Conservation (phyloP, 345 rosid genomes). For the Kernera saxatilis region DNA sequence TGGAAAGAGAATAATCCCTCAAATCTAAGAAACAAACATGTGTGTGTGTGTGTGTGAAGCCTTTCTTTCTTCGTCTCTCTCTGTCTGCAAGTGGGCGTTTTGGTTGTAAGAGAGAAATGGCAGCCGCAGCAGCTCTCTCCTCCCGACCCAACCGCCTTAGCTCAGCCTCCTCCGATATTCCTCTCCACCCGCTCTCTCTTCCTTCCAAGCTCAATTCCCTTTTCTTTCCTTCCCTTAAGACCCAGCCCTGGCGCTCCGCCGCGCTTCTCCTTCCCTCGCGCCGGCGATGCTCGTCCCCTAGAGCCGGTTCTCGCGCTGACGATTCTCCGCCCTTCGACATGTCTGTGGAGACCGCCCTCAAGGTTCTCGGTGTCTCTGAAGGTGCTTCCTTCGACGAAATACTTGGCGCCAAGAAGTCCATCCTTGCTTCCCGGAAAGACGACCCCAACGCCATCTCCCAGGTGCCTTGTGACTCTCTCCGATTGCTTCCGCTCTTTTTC, state of each 20-base stretch:
- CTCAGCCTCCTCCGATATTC: constrained; percentile 38
- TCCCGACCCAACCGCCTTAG: constrained; percentile 59
- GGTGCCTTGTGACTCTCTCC: too few relatives aligned
- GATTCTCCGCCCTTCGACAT: constrained; percentile 92
- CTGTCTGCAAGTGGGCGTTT: too few relatives aligned
- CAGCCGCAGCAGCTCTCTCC: constrained; percentile 75
- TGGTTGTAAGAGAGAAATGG: constrained; percentile 49
- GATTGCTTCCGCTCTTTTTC: too few relatives aligned
- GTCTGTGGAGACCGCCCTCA: constrained; percentile 94
- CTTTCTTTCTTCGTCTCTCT: too few relatives aligned
- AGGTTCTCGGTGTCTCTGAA: constrained; percentile 88
- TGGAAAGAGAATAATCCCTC: constrained; percentile 9
- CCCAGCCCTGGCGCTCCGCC: constrained; percentile 42
- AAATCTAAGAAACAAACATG: too few relatives aligned
- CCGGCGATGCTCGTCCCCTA: constrained; percentile 33
- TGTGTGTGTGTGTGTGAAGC: too few relatives aligned
- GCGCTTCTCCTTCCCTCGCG: constrained; percentile 29
- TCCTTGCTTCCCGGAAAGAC: constrained; percentile 66
- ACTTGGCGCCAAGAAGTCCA: constrained; percentile 86
- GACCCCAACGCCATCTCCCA: constrained; percentile 74
- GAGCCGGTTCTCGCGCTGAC: constrained; percentile 74
- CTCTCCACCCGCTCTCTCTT: constrained; percentile 10
- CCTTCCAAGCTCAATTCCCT: constrained; percentile 16
- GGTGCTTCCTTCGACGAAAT: constrained; percentile 87
- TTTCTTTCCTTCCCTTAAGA: constrained; percentile 22